Conservation (phyloP, 2,329 filamentous ascomycete genomes). For the Neonectria coccinea region DNA sequence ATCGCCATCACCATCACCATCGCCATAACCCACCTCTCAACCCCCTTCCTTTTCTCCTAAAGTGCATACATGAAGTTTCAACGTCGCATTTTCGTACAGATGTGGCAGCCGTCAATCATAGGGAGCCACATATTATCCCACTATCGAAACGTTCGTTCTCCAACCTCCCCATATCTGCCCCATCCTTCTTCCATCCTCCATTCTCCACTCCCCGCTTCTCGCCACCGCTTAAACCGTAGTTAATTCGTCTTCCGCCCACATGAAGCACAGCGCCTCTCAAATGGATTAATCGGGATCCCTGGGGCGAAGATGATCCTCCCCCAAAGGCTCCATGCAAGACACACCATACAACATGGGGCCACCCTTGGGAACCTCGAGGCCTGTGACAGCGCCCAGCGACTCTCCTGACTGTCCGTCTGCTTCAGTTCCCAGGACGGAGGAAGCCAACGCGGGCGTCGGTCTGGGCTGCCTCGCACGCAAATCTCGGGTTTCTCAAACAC, state of each 20-base stretch:
- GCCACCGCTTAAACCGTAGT: constrained; percentile 17
- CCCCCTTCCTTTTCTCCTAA: constrained; percentile 15
- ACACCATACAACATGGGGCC: constrained; percentile 31
- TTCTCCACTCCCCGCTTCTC: constrained; percentile 15
- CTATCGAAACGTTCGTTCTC: constrained; percentile 13
- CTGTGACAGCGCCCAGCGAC: constrained; percentile 7
- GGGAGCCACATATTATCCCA: constrained; percentile 11
- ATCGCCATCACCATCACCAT: too few species aligned
- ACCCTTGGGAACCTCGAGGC: constrained; percentile 19
- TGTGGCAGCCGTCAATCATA: constrained; percentile 2
- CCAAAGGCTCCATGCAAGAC: constrained; percentile 36
- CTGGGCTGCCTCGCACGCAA: constrained; percentile 19
- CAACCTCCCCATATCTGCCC: constrained; percentile 16
- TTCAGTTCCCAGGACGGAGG: constrained; percentile 13
- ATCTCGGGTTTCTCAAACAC: constrained; percentile 26
- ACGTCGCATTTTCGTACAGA: neutral
- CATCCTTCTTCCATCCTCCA: constrained; percentile 12
- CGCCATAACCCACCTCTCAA: constrained; percentile 11
- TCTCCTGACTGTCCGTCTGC: neutral
- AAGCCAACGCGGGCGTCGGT: constrained; percentile 19
- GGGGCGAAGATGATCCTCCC: constrained; percentile 6
- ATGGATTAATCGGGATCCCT: constrained; percentile 8
- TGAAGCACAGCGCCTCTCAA: constrained; percentile 7
- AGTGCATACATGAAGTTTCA: neutral
- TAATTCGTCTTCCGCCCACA: constrained; percentile 11